phyloP scores from a whole-genome alignment of 768 basidiomycete species.

The Tulasnella sp. region DNA sequence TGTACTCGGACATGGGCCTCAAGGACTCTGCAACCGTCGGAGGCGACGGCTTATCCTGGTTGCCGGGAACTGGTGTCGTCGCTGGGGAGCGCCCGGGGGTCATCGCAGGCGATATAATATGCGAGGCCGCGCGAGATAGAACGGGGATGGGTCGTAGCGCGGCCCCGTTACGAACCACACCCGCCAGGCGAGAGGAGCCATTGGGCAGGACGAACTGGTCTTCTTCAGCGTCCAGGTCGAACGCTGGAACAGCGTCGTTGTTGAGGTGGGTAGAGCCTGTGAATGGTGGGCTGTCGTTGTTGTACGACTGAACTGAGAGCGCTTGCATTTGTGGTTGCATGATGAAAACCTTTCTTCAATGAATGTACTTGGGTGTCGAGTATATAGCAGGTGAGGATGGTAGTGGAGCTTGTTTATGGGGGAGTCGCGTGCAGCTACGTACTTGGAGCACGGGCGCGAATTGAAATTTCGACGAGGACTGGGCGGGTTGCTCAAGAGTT shows the following conservation, averaged over 20 bases:
- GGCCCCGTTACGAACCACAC: constrained; percentile 7
- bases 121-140: constrained; percentile 9
- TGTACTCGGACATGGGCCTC: constrained; percentile 16
- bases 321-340: constrained; percentile 18
- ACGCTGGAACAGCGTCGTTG: constrained; percentile 4
- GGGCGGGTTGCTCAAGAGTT: background rate
- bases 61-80: background rate
- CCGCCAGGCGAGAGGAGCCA: background rate
- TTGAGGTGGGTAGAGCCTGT: constrained; percentile 15
- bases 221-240: constrained; percentile 9
- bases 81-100: background rate
- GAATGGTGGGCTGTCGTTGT: constrained; percentile 26
- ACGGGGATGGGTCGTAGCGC: constrained; percentile 1
- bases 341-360: background rate
- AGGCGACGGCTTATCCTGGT: constrained; percentile 1
- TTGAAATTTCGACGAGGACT: background rate
- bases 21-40: background rate
- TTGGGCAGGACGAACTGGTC: background rate
- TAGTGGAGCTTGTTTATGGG: background rate
- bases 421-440: background rate
- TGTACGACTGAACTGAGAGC: constrained; percentile 21
- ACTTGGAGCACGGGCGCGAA: background rate
- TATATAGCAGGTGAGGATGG: background rate
- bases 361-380: background rate
- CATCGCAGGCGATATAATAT: background rate